These are phyloP conservation scores for Brettanomyces nanus DNA, from an alignment of 805 yeast genomes.

Conservation along the genomic window DNA sequence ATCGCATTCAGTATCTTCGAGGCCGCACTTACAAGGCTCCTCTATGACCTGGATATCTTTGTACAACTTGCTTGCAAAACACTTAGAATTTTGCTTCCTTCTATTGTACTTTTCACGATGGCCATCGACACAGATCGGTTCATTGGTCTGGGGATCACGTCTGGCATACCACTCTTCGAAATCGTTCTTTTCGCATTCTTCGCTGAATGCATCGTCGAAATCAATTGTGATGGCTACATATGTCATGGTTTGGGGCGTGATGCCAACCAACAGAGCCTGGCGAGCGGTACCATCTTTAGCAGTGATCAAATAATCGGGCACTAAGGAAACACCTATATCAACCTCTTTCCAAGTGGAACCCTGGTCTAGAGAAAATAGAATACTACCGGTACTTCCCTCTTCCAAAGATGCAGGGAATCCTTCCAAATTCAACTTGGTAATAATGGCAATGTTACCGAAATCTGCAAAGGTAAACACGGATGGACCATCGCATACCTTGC, in stretches of 20 bases:
- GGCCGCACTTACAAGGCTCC: constrained; percentile 56
- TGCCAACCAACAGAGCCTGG: constrained; percentile 46
- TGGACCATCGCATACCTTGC: constrained; percentile 42
- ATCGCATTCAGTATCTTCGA: constrained; percentile 65
- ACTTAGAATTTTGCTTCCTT: constrained; percentile 56
- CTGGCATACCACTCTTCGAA: constrained; percentile 61
- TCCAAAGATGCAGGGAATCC: constrained; percentile 18
- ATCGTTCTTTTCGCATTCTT: constrained; percentile 40
- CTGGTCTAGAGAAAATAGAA: constrained; percentile 58
- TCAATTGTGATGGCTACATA: constrained; percentile 35
- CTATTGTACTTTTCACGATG: constrained; percentile 54
- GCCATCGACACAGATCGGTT: constrained; percentile 57
- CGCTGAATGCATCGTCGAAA: constrained; percentile 44
- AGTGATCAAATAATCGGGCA: constrained; percentile 26
- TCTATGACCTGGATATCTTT: constrained; percentile 38
- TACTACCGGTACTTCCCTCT: constrained; percentile 21
- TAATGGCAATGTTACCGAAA: constrained; percentile 64
- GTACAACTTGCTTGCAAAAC: constrained; percentile 45
- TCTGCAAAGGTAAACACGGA: constrained; percentile 61
- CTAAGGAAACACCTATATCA: constrained; percentile 27
- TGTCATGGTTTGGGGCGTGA: constrained; percentile 12
- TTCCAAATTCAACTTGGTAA: constrained; percentile 35
- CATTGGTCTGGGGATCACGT: constrained; percentile 21
- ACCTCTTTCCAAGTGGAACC: constrained; percentile 57
- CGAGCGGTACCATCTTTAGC: constrained; percentile 65